A percentile compares a stretch with the other conserved stretches of the same genome.
Evolutionary conservation across 306 rosid species (phyloP).

Genomic region (Rosa lucieae): DNA sequence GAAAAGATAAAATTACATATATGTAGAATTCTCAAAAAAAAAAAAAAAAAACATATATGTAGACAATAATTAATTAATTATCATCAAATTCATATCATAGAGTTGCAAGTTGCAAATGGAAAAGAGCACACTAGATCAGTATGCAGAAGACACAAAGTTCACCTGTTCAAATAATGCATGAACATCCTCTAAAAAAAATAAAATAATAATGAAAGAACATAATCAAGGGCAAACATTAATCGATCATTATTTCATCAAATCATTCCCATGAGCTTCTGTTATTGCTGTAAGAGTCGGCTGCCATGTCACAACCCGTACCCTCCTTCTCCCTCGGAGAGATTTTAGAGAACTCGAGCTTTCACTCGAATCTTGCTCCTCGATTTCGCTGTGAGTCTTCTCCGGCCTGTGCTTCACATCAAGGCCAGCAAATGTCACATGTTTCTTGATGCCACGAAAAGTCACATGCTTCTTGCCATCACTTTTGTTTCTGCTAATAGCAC

Average conservation of each 20-base stretch:
- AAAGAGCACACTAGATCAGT: neutral
- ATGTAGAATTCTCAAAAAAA: too few relatives aligned
- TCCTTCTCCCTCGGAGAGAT: conserved; percentile 1
- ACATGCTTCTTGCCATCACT: conserved; percentile 19
- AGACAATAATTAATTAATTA: too few relatives aligned
- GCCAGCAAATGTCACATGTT: conserved; percentile 22
- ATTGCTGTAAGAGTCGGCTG: conserved; percentile 24
- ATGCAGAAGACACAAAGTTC: neutral
- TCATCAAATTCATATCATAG: neutral
- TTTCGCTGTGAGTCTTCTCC: neutral
- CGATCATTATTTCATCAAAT: neutral
- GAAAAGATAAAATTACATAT: neutral
- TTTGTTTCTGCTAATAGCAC: neutral
- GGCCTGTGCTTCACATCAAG: conserved; percentile 18
- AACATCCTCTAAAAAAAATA: neutral
- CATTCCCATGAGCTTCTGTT: conserved; percentile 7
- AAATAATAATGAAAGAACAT: neutral
- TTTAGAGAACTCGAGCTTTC: neutral
- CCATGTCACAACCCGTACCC: conserved; percentile 19
- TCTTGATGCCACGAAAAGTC: conserved; percentile 11
- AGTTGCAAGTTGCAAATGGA: neutral
- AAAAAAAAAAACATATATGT: too few relatives aligned
- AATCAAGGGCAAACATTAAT: neutral
- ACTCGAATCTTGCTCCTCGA: neutral
- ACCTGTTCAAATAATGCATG: neutral